Evolutionary conservation across 768 basidiomycete species (phyloP), one percentile per base, ranked within the genome.

Genomic region (Leccinum aurantiacum): DNA sequence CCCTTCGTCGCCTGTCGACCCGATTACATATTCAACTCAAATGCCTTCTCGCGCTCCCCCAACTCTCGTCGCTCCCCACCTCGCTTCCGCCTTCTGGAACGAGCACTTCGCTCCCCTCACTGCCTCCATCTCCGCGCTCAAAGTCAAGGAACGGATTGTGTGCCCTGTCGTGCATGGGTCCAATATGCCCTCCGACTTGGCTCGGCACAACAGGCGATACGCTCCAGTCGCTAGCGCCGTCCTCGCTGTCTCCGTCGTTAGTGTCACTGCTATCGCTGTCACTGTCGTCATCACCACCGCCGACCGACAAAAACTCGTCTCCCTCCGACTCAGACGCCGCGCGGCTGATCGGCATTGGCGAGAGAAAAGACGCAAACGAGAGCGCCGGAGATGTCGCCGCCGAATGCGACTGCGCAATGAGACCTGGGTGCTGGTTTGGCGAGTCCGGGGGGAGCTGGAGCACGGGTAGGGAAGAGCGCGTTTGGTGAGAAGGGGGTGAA

Each of bases 291-390:
- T 64, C 63, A 13, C 59, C 63, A 3, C 69, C 62, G 1, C 59
- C 68, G 37, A 69, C 49, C 47, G 71, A 70, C 57, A 70, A 7
- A 11, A 72, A 71, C 38, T 71, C 71, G 22, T 64, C 69, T 11
- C 48, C 58, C 25, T 70, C 68, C 2, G 69, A 70, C 49, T 63
- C 67, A 22, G 71, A 68, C 5, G 44, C 54, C 0, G 52, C 25
- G 17, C 63, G 63, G 33, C 63, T 68, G 15, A 62, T 17, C 3
- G 70, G 60, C 48, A 64, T 50, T 25, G 69, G 71, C 2, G 71
- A 72, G 3, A 70, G 60, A 55, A 71, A 71, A 0, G 71, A 72
- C 14, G 55, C 63, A 29, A 56, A 66, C 0, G 70, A 72, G 17
- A 58, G 58, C 0, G 71, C 54, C 0, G 70, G 61, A 2, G 70